Percentiles rank a stretch among this genome's conserved stretches.
Conservation (phyloP, 2,329 filamentous ascomycete genomes). For the Fusarium newnesense region DNA sequence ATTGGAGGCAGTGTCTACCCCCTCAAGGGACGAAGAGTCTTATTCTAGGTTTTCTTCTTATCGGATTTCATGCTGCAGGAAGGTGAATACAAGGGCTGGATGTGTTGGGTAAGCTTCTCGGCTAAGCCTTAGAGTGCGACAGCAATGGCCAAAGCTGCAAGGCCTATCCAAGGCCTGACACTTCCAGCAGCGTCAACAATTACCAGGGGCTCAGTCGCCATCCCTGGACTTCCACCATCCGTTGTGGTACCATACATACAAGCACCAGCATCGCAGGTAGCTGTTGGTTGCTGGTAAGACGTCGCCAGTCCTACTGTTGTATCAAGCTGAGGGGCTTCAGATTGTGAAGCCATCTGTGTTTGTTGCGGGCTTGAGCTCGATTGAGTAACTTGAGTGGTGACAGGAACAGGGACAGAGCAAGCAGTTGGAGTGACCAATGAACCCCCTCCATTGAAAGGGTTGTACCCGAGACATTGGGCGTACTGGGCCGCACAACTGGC, state of each 20-base stretch:
- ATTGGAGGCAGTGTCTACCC: background rate
- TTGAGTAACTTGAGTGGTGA: background rate
- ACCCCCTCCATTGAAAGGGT: conserved; percentile 4
- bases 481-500: conserved; percentile 2
- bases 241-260: background rate
- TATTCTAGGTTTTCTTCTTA: background rate
- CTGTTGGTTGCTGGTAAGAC: background rate
- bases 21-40: too few species aligned
- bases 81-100: background rate
- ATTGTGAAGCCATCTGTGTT: background rate
- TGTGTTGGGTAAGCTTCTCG: too few species aligned
- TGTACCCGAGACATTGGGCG: conserved; percentile 7
- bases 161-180: background rate
- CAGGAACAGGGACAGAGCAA: background rate
- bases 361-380: background rate
- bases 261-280: background rate
- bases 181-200: background rate
- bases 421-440: conserved; percentile 3
- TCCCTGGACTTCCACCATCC: background rate
- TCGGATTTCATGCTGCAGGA: background rate
- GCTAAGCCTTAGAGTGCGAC: background rate
- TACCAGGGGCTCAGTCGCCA: background rate
- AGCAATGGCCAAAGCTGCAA: background rate
- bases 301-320: background rate
- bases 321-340: background rate